These are phyloP conservation scores for Rhodotorula paludigena DNA, from an alignment of 768 basidiomycete species.

Conservation along the genomic window DNA sequence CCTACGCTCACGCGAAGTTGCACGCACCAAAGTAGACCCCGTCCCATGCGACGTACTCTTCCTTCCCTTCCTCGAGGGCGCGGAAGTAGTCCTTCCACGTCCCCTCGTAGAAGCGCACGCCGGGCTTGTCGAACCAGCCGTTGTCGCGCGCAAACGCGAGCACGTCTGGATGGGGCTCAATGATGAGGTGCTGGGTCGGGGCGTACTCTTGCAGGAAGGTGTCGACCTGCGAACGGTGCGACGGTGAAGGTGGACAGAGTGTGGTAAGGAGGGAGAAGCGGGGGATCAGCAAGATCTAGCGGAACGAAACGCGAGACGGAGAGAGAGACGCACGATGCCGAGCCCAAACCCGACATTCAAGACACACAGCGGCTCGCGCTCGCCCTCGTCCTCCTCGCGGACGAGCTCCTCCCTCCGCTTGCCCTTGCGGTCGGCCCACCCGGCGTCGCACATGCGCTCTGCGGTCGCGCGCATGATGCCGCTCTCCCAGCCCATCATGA, in stretches of 20 bases:
- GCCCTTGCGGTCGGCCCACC: slow-evolving; percentile 21
- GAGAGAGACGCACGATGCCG: slow-evolving; percentile 57
- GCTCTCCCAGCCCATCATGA: slow-evolving; percentile 99
- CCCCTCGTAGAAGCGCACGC: slow-evolving; percentile 76
- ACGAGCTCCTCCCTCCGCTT: slow-evolving; percentile 42
- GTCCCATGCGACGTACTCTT: slow-evolving; percentile 77
- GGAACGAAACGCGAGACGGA: neutral
- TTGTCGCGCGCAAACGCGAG: slow-evolving; percentile 67
- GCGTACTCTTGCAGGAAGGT: slow-evolving; percentile 36
- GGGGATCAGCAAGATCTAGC: neutral
- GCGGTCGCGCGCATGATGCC: slow-evolving; percentile 79
- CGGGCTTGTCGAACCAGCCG: slow-evolving; percentile 71
- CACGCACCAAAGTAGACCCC: slow-evolving; percentile 82
- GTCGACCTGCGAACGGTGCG: slow-evolving; percentile 32
- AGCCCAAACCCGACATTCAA: slow-evolving; percentile 92
- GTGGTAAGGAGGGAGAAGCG: neutral
- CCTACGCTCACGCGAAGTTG: neutral
- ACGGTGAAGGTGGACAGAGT: neutral
- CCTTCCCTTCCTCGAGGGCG: slow-evolving; percentile 56
- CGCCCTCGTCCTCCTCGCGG: slow-evolving; percentile 34
- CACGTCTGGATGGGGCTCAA: slow-evolving; percentile 91
- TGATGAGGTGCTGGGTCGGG: slow-evolving; percentile 64
- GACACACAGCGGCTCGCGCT: slow-evolving; percentile 54
- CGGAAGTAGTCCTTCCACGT: slow-evolving; percentile 79
- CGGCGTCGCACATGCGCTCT: slow-evolving; percentile 57